Evolutionary conservation across 2,329 filamentous ascomycete species (phyloP).

Genomic region (Aspergillus pseudonomiae): DNA sequence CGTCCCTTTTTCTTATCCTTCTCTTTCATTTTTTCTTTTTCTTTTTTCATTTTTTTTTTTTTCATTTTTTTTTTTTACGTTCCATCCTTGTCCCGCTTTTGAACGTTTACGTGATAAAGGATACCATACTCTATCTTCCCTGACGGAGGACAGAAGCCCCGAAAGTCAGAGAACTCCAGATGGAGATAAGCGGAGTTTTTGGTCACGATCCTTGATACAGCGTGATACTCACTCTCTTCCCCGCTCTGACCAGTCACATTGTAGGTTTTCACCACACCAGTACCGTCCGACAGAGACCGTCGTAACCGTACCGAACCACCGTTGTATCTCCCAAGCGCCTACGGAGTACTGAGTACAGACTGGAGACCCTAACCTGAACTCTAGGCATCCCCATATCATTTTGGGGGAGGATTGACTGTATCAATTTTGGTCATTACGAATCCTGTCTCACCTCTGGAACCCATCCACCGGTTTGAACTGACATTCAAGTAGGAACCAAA

Average conservation of each 20-base stretch:
- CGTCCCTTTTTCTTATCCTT: not conserved
- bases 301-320: too few species aligned
- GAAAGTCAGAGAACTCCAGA: not conserved
- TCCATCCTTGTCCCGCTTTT: not conserved
- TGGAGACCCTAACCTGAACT: not conserved
- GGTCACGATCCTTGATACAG: not conserved
- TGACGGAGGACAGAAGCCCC: not conserved
- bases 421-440: slow-evolving; percentile 6
- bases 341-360: too few species aligned
- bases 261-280: not conserved
- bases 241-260: not conserved
- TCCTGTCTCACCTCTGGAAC: slow-evolving; percentile 10
- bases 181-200: not conserved
- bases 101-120: not conserved
- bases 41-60: slow-evolving; percentile 4
- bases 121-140: not conserved
- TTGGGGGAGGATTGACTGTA: not conserved
- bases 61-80: slow-evolving; percentile 6
- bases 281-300: not conserved
- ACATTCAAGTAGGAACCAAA: not conserved
- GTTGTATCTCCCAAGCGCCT: too few species aligned
- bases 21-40: slow-evolving; percentile 3
- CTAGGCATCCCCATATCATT: not conserved
- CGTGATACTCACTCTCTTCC: not conserved
- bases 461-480: not conserved